phyloP scores from a whole-genome alignment of 1,284 basidiomycete species.

The Irpex sp. region DNA sequence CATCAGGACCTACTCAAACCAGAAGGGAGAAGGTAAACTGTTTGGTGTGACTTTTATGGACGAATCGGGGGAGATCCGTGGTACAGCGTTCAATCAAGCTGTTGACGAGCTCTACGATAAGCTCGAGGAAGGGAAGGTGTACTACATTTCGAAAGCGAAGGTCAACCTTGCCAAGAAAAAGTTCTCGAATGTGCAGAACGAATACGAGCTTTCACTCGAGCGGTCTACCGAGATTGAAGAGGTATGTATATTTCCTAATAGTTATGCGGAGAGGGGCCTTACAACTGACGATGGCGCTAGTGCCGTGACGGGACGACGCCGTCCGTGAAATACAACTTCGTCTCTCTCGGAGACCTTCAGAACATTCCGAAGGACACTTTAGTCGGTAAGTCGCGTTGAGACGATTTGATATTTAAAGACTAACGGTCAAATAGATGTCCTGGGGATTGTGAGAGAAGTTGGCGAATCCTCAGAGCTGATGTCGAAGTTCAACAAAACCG shows the following conservation, averaged over 20 bases:
- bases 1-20: slow-evolving; percentile 87
- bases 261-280: not conserved
- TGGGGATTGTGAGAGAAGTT: slow-evolving; percentile 83
- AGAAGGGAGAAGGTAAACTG: slow-evolving; percentile 91
- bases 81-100: slow-evolving; percentile 87
- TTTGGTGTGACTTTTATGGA: slow-evolving; percentile 96
- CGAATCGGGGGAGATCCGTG: slow-evolving; percentile 91
- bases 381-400: slow-evolving; percentile 55
- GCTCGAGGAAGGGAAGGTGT: slow-evolving; percentile 91
- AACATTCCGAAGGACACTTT: slow-evolving; percentile 71
- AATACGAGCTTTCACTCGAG: slow-evolving; percentile 94
- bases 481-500: slow-evolving; percentile 71
- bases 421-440: slow-evolving; percentile 59
- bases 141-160: slow-evolving; percentile 86
- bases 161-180: slow-evolving; percentile 98
- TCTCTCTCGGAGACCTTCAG: slow-evolving; percentile 63
- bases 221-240: slow-evolving; percentile 81
- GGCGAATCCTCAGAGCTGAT: slow-evolving; percentile 66
- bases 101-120: slow-evolving; percentile 85
- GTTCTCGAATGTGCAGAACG: slow-evolving; percentile 88
- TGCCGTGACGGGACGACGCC: slow-evolving; percentile 80
- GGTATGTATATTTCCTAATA: slow-evolving; percentile 33
- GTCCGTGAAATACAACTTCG: slow-evolving; percentile 81
- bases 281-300: slow-evolving; percentile 31
- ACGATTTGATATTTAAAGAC: slow-evolving; percentile 25